Percentiles rank a stretch among this genome's conserved stretches.
These are phyloP conservation scores for Botrytis porri DNA, from an alignment of 2,329 filamentous ascomycete species.

Conservation along the genomic window DNA sequence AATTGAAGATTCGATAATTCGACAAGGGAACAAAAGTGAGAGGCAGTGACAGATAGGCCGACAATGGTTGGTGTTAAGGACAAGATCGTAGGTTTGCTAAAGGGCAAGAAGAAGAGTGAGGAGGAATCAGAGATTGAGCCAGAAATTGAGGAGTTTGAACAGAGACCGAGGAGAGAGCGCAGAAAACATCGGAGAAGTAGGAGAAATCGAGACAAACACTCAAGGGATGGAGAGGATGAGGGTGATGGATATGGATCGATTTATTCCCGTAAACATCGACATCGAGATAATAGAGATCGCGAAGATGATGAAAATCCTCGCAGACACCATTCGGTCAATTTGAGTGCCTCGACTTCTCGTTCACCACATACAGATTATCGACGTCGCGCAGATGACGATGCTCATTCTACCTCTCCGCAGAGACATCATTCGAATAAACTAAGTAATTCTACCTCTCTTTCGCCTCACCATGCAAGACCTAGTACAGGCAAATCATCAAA, in stretches of 20 bases:
- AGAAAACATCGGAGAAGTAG: conserved; percentile 14
- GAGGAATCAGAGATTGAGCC: background rate
- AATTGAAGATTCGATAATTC: background rate
- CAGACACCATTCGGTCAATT: conserved; percentile 9
- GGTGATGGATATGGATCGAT: background rate
- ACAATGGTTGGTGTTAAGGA: conserved; percentile 15
- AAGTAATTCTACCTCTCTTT: background rate
- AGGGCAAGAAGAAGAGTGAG: conserved; percentile 7
- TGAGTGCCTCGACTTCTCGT: conserved; percentile 5
- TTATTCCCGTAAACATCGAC: background rate
- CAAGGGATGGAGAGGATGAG: background rate
- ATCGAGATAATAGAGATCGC: background rate
- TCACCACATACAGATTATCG: conserved; percentile 12
- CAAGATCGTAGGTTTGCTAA: conserved; percentile 1
- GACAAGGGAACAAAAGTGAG: background rate
- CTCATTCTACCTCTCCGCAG: conserved; percentile 1
- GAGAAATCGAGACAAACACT: conserved; percentile 3
- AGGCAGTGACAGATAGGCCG: background rate
- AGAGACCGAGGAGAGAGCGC: conserved; percentile 11
- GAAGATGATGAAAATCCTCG: conserved; percentile 11
- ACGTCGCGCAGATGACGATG: conserved; percentile 10
- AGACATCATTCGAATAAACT: conserved; percentile 8
- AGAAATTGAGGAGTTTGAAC: background rate
- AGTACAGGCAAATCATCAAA: conserved; percentile 13
- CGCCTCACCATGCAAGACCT: conserved; percentile 12